Evolutionary conservation across 345 rosid species (phyloP).

Genomic region (Limnanthes douglasii): DNA sequence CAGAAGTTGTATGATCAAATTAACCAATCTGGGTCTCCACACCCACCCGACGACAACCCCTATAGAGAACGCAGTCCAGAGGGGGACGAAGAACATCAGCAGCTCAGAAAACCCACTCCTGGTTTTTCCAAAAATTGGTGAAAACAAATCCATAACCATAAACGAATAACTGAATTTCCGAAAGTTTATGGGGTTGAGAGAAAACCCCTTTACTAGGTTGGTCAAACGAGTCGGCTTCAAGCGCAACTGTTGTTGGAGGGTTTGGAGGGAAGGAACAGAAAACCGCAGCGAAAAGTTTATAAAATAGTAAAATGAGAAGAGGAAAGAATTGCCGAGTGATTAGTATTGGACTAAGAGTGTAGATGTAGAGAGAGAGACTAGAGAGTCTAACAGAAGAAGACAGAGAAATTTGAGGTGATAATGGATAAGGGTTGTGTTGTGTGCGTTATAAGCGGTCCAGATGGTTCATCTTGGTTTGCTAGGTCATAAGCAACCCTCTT

Average conservation of each 20-base stretch:
- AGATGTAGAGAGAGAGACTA: too few relatives aligned
- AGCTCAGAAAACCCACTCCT: slow-evolving; percentile 35
- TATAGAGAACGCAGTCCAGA: slow-evolving; percentile 65
- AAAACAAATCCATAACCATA: slow-evolving; percentile 40
- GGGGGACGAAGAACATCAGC: slow-evolving; percentile 34
- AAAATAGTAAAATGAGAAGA: background rate
- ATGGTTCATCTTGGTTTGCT: too few relatives aligned
- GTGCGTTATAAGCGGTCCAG: too few relatives aligned
- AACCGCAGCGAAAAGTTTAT: background rate
- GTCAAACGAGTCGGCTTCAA: slow-evolving; percentile 9
- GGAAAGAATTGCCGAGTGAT: background rate
- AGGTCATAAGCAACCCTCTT: too few relatives aligned
- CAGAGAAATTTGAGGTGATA: too few relatives aligned
- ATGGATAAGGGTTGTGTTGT: slow-evolving; percentile 41
- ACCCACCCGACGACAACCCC: slow-evolving; percentile 93
- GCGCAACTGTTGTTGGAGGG: slow-evolving; percentile 33
- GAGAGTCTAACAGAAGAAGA: too few relatives aligned
- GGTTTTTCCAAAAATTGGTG: slow-evolving; percentile 29
- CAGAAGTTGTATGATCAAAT: slow-evolving; percentile 19
- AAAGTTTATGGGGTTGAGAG: slow-evolving; percentile 8
- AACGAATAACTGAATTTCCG: background rate
- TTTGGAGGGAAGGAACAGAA: slow-evolving; percentile 6
- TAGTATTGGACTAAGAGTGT: too few relatives aligned
- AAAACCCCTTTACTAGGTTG: slow-evolving; percentile 5
- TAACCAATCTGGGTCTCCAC: slow-evolving; percentile 91